phyloP scores from a whole-genome alignment of 805 yeast species.

The Saturnispora diversa region DNA sequence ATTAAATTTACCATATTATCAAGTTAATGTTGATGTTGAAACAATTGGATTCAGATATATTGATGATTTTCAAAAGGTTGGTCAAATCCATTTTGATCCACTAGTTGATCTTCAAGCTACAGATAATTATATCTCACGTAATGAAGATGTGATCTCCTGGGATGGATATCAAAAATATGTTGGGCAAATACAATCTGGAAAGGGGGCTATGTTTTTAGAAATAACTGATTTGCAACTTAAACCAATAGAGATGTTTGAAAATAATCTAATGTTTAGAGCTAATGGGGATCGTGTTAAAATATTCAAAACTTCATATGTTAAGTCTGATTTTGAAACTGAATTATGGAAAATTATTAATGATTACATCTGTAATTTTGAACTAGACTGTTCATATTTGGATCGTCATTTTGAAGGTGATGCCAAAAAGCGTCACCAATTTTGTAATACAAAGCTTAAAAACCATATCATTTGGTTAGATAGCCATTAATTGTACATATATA shows the following conservation, averaged over 20 bases:
- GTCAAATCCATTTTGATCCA: slow-evolving; percentile 48
- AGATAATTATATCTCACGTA: slow-evolving; percentile 20
- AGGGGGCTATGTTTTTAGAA: slow-evolving; percentile 24
- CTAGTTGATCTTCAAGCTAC: slow-evolving; percentile 31
- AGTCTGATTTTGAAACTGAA: slow-evolving; percentile 19
- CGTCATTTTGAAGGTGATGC: slow-evolving; percentile 21
- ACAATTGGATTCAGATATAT: slow-evolving; percentile 41
- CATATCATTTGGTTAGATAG: slow-evolving; percentile 25
- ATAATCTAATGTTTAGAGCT: slow-evolving; percentile 24
- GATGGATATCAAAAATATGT: slow-evolving; percentile 18
- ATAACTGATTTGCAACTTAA: slow-evolving; percentile 29
- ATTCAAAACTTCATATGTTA: slow-evolving; percentile 21
- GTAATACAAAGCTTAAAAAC: slow-evolving; percentile 23
- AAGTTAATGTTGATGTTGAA: slow-evolving; percentile 37
- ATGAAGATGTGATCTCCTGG: slow-evolving; percentile 15
- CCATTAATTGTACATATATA: too few species aligned
- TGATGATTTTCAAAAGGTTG: slow-evolving; percentile 37
- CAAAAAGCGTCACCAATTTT: slow-evolving; percentile 18
- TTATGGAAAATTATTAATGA: slow-evolving; percentile 29
- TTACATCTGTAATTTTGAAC: slow-evolving; percentile 24
- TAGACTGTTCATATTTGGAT: slow-evolving; percentile 24
- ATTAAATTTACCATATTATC: slow-evolving; percentile 35
- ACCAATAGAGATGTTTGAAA: slow-evolving; percentile 27
- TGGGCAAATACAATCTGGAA: slow-evolving; percentile 21
- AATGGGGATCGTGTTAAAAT: slow-evolving; percentile 28